Evolutionary conservation across 345 rosid genomes (phyloP).

Genomic region (Raphanus sativus): DNA sequence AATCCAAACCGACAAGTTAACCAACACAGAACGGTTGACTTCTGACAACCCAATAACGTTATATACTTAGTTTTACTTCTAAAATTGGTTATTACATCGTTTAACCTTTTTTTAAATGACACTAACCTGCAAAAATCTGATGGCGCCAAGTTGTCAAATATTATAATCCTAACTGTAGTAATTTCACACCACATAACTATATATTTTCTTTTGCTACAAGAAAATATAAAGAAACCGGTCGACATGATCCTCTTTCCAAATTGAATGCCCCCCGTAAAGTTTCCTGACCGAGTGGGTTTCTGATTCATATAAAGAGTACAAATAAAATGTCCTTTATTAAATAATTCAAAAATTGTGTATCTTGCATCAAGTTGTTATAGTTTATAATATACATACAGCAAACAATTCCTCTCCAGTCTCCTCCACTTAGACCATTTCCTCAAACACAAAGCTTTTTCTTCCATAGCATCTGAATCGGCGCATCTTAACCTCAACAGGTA

Average conservation of each 20-base stretch:
- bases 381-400: slow-evolving; percentile 3
- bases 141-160: background rate
- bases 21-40: too few species aligned
- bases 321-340: background rate
- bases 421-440: slow-evolving; percentile 29
- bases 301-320: slow-evolving; percentile 17
- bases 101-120: too few species aligned
- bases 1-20: too few species aligned
- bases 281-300: slow-evolving; percentile 27
- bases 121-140: too few species aligned
- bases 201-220: background rate
- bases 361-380: slow-evolving; percentile 19
- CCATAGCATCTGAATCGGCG: slow-evolving; percentile 11
- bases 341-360: background rate
- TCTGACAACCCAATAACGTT: too few species aligned
- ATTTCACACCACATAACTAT: background rate
- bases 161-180: background rate
- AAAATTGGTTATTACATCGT: too few species aligned
- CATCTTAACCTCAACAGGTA: slow-evolving; percentile 23
- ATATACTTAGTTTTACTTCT: too few species aligned
- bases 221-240: background rate
- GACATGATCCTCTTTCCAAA: slow-evolving; percentile 2
- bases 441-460: slow-evolving; percentile 12
- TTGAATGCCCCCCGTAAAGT: background rate
- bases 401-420: background rate